Evolutionary conservation across 2,329 filamentous ascomycete genomes (phyloP).

Genomic region (Aspergillus versicolor): DNA sequence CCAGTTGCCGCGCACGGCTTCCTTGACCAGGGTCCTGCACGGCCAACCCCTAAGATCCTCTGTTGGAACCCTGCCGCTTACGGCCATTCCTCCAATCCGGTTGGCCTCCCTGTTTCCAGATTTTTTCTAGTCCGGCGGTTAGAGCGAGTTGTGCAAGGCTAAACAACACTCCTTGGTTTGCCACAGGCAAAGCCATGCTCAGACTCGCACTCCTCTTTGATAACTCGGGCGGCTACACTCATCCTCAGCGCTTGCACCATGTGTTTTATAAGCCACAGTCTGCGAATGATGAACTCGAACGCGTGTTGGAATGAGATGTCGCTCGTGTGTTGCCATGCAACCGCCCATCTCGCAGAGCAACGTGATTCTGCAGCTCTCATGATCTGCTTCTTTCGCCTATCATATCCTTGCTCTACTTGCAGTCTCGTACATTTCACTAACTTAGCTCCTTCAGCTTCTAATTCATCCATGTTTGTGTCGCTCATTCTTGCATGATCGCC

Average conservation of each 20-base stretch:
- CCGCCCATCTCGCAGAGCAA: constrained; percentile 1
- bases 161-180: constrained; percentile 10
- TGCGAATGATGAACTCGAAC: constrained; percentile 1
- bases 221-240: constrained; percentile 12
- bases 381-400: background rate
- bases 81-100: background rate
- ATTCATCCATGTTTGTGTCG: background rate
- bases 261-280: constrained; percentile 1
- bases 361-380: background rate
- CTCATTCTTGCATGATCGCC: background rate
- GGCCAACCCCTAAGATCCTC: constrained; percentile 4
- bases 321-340: constrained; percentile 8
- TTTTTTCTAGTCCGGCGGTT: constrained; percentile 11
- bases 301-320: background rate
- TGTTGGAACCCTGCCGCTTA: background rate
- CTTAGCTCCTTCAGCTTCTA: background rate
- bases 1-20: constrained; percentile 18
- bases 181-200: background rate
- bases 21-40: constrained; percentile 3
- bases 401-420: background rate
- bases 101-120: constrained; percentile 13
- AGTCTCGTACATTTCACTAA: background rate
- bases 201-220: background rate
- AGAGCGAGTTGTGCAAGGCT: background rate
- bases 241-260: constrained; percentile 6